Conservation (phyloP, 2,329 filamentous ascomycete genomes). For the Neonectria hederae region DNA sequence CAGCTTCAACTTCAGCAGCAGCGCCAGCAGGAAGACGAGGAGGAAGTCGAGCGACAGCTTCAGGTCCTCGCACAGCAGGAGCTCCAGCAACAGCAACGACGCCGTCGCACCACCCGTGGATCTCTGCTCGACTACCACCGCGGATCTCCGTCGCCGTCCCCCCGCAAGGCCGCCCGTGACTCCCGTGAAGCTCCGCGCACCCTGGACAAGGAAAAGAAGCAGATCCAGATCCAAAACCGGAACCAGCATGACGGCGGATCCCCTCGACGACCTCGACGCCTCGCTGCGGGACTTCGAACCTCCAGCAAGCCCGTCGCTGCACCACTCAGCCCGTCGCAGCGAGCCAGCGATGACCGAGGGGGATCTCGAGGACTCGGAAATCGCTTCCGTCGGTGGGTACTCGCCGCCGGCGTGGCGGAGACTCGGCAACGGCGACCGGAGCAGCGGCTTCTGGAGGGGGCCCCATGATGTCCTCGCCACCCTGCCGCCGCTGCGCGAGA, state of each 20-base stretch:
- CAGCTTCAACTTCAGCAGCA: constrained; percentile 28
- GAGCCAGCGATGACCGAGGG: constrained; percentile 48
- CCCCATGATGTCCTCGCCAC: constrained; percentile 62
- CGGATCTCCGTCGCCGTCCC: constrained; percentile 14
- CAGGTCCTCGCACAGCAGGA: constrained; percentile 26
- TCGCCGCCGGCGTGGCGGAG: constrained; percentile 70
- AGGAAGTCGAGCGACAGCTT: constrained; percentile 32
- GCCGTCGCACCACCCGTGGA: constrained; percentile 22
- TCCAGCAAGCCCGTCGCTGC: constrained; percentile 53
- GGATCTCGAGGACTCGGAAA: constrained; percentile 56
- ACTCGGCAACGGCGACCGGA: constrained; percentile 67
- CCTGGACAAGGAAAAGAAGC: constrained; percentile 22
- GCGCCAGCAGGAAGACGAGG: constrained; percentile 31
- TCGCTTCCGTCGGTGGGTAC: constrained; percentile 64
- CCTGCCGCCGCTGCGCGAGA: constrained; percentile 44
- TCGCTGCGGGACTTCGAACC: constrained; percentile 66
- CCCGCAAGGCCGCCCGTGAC: constrained; percentile 18
- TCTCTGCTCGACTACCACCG: constrained; percentile 6
- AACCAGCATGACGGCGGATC: constrained; percentile 40
- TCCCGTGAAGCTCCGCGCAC: constrained; percentile 19
- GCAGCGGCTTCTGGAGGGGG: constrained; percentile 68
- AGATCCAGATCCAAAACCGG: constrained; percentile 28
- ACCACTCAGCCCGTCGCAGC: constrained; percentile 47
- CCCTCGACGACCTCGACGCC: constrained; percentile 57
- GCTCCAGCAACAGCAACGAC: constrained; percentile 14